These are phyloP conservation scores for Apodospora peruviana DNA, from an alignment of 495 filamentous ascomycete species.

Conservation along the genomic window DNA sequence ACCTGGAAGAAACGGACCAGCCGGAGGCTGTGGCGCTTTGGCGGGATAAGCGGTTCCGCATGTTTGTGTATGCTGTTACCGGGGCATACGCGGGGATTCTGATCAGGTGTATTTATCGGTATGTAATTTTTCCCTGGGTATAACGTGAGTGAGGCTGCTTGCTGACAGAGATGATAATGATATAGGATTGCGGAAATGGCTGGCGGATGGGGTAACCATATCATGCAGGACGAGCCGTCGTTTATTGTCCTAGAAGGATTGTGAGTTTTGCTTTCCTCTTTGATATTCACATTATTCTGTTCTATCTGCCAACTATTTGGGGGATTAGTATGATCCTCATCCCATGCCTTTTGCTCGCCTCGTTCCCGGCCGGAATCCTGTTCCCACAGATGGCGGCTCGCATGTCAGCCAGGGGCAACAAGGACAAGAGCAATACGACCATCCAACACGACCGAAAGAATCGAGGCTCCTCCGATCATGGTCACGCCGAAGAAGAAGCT, in stretches of 20 bases:
- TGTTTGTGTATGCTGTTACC: conserved; percentile 46
- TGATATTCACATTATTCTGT: not conserved
- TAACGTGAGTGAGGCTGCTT: not conserved
- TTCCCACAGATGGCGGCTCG: conserved; percentile 35
- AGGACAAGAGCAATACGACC: not conserved
- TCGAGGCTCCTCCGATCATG: not conserved
- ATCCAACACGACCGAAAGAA: not conserved
- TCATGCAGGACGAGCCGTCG: conserved; percentile 61
- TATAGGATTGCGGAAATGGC: conserved; percentile 58
- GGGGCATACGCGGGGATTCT: conserved; percentile 57
- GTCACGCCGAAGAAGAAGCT: not conserved
- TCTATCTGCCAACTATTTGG: not conserved
- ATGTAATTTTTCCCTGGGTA: conserved; percentile 4
- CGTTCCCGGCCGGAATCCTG: conserved; percentile 31
- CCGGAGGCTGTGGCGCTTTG: conserved; percentile 26
- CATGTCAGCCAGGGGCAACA: conserved; percentile 12
- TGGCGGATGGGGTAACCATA: conserved; percentile 60
- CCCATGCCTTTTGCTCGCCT: conserved; percentile 26
- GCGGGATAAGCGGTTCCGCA: conserved; percentile 38
- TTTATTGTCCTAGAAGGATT: conserved; percentile 57
- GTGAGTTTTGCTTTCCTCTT: conserved; percentile 18
- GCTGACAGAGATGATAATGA: not conserved
- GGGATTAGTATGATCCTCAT: conserved; percentile 25
- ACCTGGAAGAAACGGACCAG: conserved; percentile 12
- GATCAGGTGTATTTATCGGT: conserved; percentile 64